These are phyloP conservation scores for Phytopythium helicoides DNA, from an alignment of 352 stramenopile genomes.

Conservation along the genomic window DNA sequence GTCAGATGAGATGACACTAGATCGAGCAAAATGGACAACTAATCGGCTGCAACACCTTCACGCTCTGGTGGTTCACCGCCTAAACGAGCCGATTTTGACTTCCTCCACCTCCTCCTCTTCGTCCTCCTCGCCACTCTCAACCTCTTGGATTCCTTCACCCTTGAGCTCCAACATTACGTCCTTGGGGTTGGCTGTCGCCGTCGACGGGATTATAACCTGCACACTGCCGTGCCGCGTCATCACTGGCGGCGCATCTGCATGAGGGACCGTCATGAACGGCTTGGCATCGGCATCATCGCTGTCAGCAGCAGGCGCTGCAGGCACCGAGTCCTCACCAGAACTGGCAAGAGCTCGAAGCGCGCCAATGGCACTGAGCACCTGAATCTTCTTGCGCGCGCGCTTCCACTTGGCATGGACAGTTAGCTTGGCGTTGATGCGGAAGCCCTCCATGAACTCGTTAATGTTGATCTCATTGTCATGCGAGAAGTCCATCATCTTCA, in stretches of 20 bases:
- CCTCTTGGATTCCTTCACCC: slow-evolving; percentile 17
- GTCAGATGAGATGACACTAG: neutral
- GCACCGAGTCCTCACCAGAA: slow-evolving; percentile 9
- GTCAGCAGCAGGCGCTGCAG: slow-evolving; percentile 9
- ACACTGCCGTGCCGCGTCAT: slow-evolving; percentile 70
- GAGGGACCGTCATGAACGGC: slow-evolving; percentile 25
- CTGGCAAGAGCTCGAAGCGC: slow-evolving; percentile 37
- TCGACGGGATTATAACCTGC: slow-evolving; percentile 44
- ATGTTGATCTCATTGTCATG: slow-evolving; percentile 89
- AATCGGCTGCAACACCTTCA: slow-evolving; percentile 1
- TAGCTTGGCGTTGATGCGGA: slow-evolving; percentile 84
- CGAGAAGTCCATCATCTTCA: slow-evolving; percentile 86
- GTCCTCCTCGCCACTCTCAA: slow-evolving; percentile 16
- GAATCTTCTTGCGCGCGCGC: slow-evolving; percentile 85
- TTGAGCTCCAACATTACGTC: slow-evolving; percentile 27
- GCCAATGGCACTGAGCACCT: slow-evolving; percentile 75
- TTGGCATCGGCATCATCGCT: slow-evolving; percentile 29
- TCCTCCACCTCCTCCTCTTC: slow-evolving; percentile 14
- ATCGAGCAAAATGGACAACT: slow-evolving; percentile 4
- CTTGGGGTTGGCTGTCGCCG: slow-evolving; percentile 27
- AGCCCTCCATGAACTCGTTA: slow-evolving; percentile 90
- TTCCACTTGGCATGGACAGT: slow-evolving; percentile 87
- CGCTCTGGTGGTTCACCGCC: neutral
- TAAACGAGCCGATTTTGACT: slow-evolving; percentile 1
- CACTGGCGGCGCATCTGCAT: slow-evolving; percentile 29